These are phyloP conservation scores for Claviceps pazoutovae DNA, from an alignment of 2,329 filamentous ascomycete genomes.

Conservation along the genomic window DNA sequence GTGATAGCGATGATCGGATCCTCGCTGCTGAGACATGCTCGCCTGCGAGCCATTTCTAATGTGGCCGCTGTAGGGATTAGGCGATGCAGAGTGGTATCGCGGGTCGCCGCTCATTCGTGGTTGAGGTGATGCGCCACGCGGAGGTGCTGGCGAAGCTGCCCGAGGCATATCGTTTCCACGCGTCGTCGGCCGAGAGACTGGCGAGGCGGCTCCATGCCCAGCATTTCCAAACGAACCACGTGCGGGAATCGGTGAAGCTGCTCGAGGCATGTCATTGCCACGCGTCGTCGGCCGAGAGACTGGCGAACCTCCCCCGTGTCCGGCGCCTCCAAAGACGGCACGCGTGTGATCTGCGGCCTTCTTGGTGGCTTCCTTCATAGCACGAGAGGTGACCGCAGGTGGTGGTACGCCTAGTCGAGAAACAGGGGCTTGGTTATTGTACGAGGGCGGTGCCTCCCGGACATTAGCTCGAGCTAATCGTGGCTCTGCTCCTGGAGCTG, in stretches of 20 bases:
- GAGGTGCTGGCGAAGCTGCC: conserved; percentile 54
- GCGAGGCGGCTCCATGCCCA: conserved; percentile 17
- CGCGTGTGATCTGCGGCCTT: conserved; percentile 75
- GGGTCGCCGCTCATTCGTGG: conserved; percentile 38
- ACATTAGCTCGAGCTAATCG: conserved; percentile 28
- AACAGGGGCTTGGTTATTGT: conserved; percentile 51
- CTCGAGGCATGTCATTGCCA: conserved; percentile 42
- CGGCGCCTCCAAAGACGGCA: conserved; percentile 48
- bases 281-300: conserved; percentile 45
- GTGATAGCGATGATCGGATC: conserved; percentile 37
- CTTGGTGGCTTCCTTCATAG: conserved; percentile 91
- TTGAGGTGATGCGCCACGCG: conserved; percentile 48
- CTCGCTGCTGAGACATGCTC: conserved; percentile 28
- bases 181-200: conserved; percentile 42
- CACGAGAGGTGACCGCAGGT: conserved; percentile 79
- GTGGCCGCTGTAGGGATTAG: conserved; percentile 45
- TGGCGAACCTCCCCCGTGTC: conserved; percentile 19
- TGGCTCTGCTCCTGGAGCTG: conserved; percentile 41
- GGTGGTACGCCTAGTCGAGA: conserved; percentile 77
- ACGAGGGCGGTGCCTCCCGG: conserved; percentile 55
- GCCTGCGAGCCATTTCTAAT: conserved; percentile 24
- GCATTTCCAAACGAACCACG: conserved; percentile 10
- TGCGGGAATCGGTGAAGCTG: conserved; percentile 54
- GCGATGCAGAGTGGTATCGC: conserved; percentile 40
- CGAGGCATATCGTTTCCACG: conserved; percentile 45